Conservation (phyloP, 352 stramenopile species). For the Phytophthora brassicae region DNA sequence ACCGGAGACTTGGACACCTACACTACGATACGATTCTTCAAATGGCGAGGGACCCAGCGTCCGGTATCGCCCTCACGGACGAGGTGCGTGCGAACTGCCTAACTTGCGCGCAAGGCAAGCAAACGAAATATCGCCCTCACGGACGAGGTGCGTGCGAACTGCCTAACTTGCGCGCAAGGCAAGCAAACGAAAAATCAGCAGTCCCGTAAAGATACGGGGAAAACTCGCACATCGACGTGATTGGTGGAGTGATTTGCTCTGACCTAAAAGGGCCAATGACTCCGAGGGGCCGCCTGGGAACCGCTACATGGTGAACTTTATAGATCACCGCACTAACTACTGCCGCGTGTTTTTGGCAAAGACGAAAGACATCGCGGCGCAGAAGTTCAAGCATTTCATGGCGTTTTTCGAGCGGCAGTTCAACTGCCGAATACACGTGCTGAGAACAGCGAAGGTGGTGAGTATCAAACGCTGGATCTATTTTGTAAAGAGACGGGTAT, state of each 20-base stretch:
- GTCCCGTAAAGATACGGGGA: constrained; percentile 12
- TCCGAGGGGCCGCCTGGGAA: neutral
- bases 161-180: too few species aligned
- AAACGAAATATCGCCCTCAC: too few species aligned
- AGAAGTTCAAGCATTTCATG: constrained; percentile 15
- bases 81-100: constrained; percentile 7
- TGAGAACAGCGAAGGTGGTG: constrained; percentile 15
- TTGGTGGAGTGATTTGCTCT: neutral
- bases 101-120: too few species aligned
- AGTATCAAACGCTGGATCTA: constrained; percentile 26
- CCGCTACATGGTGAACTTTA: constrained; percentile 18
- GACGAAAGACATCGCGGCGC: constrained; percentile 7
- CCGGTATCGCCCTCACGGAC: constrained; percentile 2
- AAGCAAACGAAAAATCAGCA: constrained; percentile 21
- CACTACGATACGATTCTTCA: constrained; percentile 14
- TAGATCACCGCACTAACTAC: constrained; percentile 18
- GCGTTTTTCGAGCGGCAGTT: constrained; percentile 6
- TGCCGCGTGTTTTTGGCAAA: constrained; percentile 12
- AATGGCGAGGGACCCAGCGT: constrained; percentile 4
- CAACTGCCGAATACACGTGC: constrained; percentile 7
- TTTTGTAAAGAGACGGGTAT: constrained; percentile 26
- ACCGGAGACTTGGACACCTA: constrained; percentile 8
- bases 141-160: too few species aligned
- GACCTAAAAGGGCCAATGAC: constrained; percentile 12
- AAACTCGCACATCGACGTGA: constrained; percentile 21